A percentile compares a stretch with the other conserved stretches of the same genome.
phyloP scores from a whole-genome alignment of 2,329 filamentous ascomycete genomes.

The Colletotrichum melonis region DNA sequence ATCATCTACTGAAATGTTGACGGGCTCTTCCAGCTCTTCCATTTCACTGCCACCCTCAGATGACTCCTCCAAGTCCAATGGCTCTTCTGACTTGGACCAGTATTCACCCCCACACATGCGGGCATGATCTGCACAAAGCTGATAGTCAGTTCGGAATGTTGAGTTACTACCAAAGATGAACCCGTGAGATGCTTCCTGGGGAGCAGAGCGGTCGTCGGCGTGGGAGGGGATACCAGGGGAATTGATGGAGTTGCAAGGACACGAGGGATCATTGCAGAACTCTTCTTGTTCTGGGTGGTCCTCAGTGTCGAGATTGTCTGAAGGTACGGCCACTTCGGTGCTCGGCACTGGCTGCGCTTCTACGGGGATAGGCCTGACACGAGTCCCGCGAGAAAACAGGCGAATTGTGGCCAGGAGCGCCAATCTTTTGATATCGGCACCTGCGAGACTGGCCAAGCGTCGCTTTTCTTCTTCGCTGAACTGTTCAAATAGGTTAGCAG shows the following conservation, averaged over 20 bases:
- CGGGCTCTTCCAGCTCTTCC: neutral
- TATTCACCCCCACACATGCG: neutral
- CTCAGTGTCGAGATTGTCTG: neutral
- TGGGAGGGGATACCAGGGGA: too few species aligned
- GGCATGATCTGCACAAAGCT: neutral
- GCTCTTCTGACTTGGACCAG: too few species aligned
- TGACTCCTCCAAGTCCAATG: fast-evolving
- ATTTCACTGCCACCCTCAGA: neutral
- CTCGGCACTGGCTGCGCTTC: too few species aligned
- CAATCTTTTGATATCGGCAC: neutral
- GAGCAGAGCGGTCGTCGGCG: too few species aligned
- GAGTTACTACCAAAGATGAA: neutral
- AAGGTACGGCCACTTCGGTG: neutral
- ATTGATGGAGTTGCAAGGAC: neutral
- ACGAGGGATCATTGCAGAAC: neutral
- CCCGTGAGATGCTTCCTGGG: neutral
- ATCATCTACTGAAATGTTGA: neutral
- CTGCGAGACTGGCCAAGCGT: neutral
- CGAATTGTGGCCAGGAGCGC: neutral
- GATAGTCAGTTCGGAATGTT: neutral
- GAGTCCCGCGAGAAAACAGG: neutral
- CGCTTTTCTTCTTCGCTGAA: neutral
- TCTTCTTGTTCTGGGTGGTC: neutral
- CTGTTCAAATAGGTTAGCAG: neutral
- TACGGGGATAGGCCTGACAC: neutral